A percentile compares a stretch with the other conserved stretches of the same genome.
Evolutionary conservation across 2,329 filamentous ascomycete genomes (phyloP).

Genomic region (Aspergillus japonicus): DNA sequence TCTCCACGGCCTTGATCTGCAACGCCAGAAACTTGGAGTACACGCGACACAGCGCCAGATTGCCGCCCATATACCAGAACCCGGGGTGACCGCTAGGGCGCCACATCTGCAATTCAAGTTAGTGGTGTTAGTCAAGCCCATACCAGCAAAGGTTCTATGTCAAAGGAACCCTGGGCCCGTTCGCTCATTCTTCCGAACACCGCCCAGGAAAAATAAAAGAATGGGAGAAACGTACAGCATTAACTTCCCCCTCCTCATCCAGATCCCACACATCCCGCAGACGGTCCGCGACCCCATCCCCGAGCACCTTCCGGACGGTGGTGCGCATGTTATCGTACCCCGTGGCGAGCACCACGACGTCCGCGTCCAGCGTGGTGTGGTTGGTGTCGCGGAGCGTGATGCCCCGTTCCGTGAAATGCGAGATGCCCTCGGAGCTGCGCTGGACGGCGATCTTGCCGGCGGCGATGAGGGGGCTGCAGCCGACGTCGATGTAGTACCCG

Average conservation of each 20-base stretch:
- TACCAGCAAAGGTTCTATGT: no score
- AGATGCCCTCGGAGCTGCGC: conserved; percentile 55
- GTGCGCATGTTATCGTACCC: conserved; percentile 69
- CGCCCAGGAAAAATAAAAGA: background rate
- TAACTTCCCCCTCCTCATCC: conserved; percentile 55
- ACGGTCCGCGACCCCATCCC: conserved; percentile 58
- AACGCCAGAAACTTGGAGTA: conserved; percentile 56
- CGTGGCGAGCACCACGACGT: conserved; percentile 64
- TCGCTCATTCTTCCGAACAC: background rate
- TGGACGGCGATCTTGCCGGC: conserved; percentile 62
- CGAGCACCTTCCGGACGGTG: conserved; percentile 61
- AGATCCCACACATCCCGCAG: conserved; percentile 62
- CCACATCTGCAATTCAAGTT: conserved; percentile 42
- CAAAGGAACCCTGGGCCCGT: no score
- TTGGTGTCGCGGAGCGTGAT: conserved; percentile 50
- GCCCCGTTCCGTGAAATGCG: conserved; percentile 49
- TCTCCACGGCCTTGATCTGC: conserved; percentile 50
- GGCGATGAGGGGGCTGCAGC: conserved; percentile 53
- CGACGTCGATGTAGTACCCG: conserved; percentile 61
- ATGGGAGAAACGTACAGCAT: conserved; percentile 37
- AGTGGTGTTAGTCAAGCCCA: no score
- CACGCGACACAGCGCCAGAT: conserved; percentile 61
- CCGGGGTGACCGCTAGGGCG: conserved; percentile 61
- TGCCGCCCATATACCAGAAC: conserved; percentile 67
- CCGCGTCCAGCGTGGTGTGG: conserved; percentile 53